Conservation (phyloP, 257 asterid species). For the Nemophila menziesii region DNA sequence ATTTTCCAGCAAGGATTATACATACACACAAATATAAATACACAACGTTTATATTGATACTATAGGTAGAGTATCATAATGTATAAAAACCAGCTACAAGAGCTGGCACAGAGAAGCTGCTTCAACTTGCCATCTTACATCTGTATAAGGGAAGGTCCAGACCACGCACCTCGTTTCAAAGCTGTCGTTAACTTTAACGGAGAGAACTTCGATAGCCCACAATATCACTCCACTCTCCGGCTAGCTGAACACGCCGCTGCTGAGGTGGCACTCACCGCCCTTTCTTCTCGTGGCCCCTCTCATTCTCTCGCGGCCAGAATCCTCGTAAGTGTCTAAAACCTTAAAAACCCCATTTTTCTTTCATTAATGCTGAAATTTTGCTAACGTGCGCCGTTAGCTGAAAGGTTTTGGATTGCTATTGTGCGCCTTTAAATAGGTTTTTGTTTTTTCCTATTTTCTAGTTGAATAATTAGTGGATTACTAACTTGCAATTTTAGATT, state of each 20-base stretch:
- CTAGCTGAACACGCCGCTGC: slow-evolving; percentile 88
- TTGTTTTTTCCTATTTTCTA: too few relatives aligned
- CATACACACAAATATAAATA: background rate
- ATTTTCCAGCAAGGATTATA: background rate
- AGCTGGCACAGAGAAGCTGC: slow-evolving; percentile 92
- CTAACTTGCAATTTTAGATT: too few relatives aligned
- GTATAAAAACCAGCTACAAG: slow-evolving; percentile 92
- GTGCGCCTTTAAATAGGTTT: too few relatives aligned
- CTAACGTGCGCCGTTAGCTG: background rate
- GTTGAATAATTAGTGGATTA: too few relatives aligned
- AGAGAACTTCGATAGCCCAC: slow-evolving; percentile 52
- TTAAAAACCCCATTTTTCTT: too few relatives aligned
- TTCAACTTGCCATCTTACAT: slow-evolving; percentile 70
- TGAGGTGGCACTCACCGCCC: slow-evolving; percentile 57
- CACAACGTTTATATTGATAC: background rate
- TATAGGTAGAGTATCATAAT: slow-evolving; percentile 9
- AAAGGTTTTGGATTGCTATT: too few relatives aligned
- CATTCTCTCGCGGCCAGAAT: slow-evolving; percentile 63
- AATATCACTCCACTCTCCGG: slow-evolving; percentile 58
- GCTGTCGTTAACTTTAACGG: slow-evolving; percentile 67
- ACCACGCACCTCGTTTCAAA: slow-evolving; percentile 90
- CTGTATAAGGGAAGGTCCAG: slow-evolving; percentile 71
- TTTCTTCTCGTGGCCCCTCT: slow-evolving; percentile 49
- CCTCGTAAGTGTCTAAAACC: slow-evolving; percentile 51
- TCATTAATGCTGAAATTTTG: background rate